Conservation (phyloP, 2,329 filamentous ascomycete species). For the Periconia digitata region DNA sequence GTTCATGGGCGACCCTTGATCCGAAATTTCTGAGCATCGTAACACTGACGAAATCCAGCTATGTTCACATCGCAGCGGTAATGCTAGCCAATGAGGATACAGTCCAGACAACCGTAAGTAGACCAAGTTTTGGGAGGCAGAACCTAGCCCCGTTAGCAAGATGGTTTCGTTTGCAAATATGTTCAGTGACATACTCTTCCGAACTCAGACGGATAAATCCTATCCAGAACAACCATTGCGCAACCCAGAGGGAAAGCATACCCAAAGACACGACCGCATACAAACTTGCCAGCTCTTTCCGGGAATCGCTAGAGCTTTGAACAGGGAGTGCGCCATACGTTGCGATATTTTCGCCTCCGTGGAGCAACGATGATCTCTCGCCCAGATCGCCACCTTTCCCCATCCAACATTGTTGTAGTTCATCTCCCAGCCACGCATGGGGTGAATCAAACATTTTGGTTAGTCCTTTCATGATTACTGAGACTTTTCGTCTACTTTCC, state of each 20-base stretch:
- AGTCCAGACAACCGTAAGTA: conserved; percentile 26
- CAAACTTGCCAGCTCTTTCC: conserved; percentile 10
- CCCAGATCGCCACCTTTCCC: conserved; percentile 8
- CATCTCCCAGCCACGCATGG: too few species aligned
- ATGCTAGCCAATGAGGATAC: conserved; percentile 6
- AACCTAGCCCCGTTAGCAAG: conserved; percentile 25
- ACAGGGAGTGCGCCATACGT: conserved; percentile 18
- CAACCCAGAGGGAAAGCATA: conserved; percentile 25
- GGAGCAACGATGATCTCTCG: conserved; percentile 8
- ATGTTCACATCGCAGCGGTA: too few species aligned
- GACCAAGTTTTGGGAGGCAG: conserved; percentile 27
- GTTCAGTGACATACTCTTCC: conserved; percentile 24
- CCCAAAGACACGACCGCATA: conserved; percentile 12
- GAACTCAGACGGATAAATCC: conserved; percentile 28
- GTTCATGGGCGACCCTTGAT: too few species aligned
- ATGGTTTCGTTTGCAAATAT: neutral
- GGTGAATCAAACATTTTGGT: too few species aligned
- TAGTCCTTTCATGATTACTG: too few species aligned
- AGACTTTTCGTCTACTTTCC: conserved; percentile 1
- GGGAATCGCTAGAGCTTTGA: neutral
- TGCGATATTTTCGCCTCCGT: neutral
- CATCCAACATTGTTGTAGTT: conserved; percentile 6
- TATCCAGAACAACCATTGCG: conserved; percentile 34
- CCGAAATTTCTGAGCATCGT: too few species aligned
- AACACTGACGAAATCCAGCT: too few species aligned